Base-by-base conservation (phyloP, 441 rosid species). In the Pelargonium australe region DNA sequence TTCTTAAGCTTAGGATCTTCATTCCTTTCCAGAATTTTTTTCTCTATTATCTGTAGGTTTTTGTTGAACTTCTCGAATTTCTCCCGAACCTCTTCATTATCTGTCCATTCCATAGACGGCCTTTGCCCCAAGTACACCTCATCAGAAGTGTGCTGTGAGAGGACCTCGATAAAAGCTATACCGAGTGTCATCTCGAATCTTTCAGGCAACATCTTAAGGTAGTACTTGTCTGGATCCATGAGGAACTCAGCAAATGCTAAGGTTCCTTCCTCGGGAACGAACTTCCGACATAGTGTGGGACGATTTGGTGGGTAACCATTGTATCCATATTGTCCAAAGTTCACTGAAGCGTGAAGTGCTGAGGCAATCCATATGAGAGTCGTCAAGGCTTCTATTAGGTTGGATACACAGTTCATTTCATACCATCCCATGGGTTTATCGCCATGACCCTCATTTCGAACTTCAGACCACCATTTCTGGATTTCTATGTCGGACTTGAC, bases 401-500 rank as follows among this genome's bases (percentile, higher is more conserved):
- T 73, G 5, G 75, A 14, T 19, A 74, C 71, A 7, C 73, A 74
- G 71, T 70, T 75, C 85, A 89, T 80, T 49, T 77, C 71, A 45
- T 45, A 73, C 95, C 89, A 87, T 90, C 95, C 83, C 64, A 77
- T 77, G 66, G 79, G 40, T 76, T 87, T 87, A 67, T 88, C 92
- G 49, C 83, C 87, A 17, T 93, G 97, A 3, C 98, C 97, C 28
- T 73, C 71, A 16, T 82, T 78, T 67, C 77, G 78, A 62, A 87
- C 82, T 71, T 91, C 96, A 58, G 66, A 70, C 90, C 96, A 93
- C 97, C 98, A 93, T 69, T 74, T 84, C 77, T 87, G 96, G 74
- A 93, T 82, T 83, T 93, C 96, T 51, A 70, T 44, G 45, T 94
- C 97, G 2, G 80, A 70, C 37, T 16, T 68, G 49, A 89, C 74